phyloP scores from a whole-genome alignment of 1,284 basidiomycete genomes.

The Rhizoctonia solani region DNA sequence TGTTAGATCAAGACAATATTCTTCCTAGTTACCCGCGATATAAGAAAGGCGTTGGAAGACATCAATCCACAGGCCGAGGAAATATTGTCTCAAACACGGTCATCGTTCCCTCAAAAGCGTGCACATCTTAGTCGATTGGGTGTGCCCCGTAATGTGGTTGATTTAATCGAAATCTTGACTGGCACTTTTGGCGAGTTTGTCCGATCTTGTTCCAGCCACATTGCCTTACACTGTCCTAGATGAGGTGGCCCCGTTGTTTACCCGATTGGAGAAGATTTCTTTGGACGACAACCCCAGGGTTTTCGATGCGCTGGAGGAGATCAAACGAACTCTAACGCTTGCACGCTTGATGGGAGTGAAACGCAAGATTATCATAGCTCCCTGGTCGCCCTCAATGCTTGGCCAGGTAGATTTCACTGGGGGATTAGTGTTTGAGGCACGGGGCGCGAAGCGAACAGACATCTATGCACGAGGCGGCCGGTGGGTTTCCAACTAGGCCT shows the following conservation, averaged over 20 bases:
- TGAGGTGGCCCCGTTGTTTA: conserved; percentile 59
- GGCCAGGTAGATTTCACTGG: conserved; percentile 66
- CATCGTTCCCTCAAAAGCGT: conserved; percentile 67
- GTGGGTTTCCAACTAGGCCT: conserved; percentile 48
- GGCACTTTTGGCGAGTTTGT: conserved; percentile 55
- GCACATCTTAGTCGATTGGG: conserved; percentile 55
- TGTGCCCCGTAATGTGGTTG: conserved; percentile 36
- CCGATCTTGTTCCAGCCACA: conserved; percentile 38
- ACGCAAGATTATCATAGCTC: conserved; percentile 66
- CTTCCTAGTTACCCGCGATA: conserved; percentile 8
- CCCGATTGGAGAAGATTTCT: conserved; percentile 64
- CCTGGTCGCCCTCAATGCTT: conserved; percentile 57
- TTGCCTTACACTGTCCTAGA: conserved; percentile 8
- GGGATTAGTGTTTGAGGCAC: conserved; percentile 75
- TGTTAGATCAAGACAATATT: background rate
- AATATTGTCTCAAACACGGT: conserved; percentile 65
- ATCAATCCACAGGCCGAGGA: conserved; percentile 41
- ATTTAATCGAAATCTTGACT: conserved; percentile 66
- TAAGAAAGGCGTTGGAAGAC: conserved; percentile 6
- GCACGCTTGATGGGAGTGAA: conserved; percentile 65
- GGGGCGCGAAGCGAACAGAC: conserved; percentile 67
- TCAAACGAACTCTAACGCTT: conserved; percentile 67
- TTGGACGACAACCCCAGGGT: conserved; percentile 50
- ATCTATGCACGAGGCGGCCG: conserved; percentile 80
- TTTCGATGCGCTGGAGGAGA: conserved; percentile 54